Evolutionary conservation across 2,329 filamentous ascomycete species (phyloP).

Genomic region (Lachnellula subtilissima): DNA sequence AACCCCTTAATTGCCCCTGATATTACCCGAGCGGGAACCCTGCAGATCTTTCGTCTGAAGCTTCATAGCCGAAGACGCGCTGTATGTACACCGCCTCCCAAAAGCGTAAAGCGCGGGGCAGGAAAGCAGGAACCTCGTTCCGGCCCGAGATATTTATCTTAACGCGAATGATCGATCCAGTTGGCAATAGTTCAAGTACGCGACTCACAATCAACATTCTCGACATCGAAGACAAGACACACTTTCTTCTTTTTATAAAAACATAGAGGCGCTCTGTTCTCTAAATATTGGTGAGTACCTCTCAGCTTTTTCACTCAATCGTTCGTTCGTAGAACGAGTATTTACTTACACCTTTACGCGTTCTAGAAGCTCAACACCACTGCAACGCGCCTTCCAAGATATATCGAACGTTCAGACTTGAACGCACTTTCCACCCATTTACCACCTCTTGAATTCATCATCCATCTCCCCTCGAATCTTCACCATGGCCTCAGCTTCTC

Average conservation of each 20-base stretch:
- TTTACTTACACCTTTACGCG: neutral
- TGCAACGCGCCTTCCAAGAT: neutral
- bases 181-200: neutral
- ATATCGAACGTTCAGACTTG: neutral
- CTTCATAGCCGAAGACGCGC: too few relatives aligned
- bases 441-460: neutral
- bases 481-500: conserved; percentile 12
- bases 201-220: neutral
- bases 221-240: neutral
- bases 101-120: neutral
- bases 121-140: neutral
- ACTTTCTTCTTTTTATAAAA: neutral
- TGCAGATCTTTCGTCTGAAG: neutral
- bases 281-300: neutral
- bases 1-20: too few relatives aligned
- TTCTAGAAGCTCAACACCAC: neutral
- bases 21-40: neutral
- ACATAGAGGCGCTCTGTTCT: neutral
- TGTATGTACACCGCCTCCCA: neutral
- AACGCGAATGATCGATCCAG: neutral
- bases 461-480: neutral
- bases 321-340: neutral
- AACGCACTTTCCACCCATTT: neutral
- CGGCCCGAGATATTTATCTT: neutral
- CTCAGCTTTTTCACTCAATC: neutral